Conservation (phyloP, 129 eudicot genomes). For the Mikania micrantha region DNA sequence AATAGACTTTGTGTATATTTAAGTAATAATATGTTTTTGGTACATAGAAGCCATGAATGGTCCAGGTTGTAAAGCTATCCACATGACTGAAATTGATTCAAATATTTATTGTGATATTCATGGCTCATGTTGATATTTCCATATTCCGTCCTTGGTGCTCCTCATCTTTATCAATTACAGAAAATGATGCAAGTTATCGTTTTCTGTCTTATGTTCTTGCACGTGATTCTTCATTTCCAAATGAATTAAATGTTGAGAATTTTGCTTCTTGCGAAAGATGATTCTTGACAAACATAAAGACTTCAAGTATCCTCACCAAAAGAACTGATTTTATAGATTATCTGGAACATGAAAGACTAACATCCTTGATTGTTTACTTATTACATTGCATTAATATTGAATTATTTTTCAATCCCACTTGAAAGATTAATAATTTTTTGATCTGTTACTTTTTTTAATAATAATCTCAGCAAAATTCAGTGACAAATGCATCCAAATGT, state of each 20-base stretch:
- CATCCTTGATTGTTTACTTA: background rate
- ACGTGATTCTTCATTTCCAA: slow-evolving; percentile 7
- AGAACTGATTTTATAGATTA: background rate
- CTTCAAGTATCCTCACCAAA: slow-evolving; percentile 29
- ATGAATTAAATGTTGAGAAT: slow-evolving; percentile 13
- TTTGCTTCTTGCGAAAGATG: slow-evolving; percentile 28
- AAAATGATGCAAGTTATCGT: slow-evolving; percentile 37
- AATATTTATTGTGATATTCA: slow-evolving; percentile 59
- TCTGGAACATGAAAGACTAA: background rate
- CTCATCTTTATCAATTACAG: slow-evolving; percentile 46
- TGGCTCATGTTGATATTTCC: slow-evolving; percentile 50
- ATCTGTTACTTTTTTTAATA: too few species aligned
- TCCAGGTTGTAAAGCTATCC: slow-evolving; percentile 64
- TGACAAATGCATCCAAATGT: background rate
- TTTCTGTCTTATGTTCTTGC: slow-evolving; percentile 58
- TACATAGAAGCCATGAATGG: slow-evolving; percentile 70
- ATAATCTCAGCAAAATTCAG: background rate
- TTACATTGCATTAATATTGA: background rate
- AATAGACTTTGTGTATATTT: background rate
- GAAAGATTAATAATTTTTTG: background rate
- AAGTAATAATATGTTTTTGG: background rate
- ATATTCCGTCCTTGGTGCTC: slow-evolving; percentile 61
- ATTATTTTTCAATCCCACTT: background rate
- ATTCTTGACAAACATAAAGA: slow-evolving; percentile 64
- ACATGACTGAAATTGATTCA: slow-evolving; percentile 57